Evolutionary conservation across 192 early-diverging fungal species (phyloP), one percentile per base, ranked within the genome.

Genomic region (Podila horticola): DNA sequence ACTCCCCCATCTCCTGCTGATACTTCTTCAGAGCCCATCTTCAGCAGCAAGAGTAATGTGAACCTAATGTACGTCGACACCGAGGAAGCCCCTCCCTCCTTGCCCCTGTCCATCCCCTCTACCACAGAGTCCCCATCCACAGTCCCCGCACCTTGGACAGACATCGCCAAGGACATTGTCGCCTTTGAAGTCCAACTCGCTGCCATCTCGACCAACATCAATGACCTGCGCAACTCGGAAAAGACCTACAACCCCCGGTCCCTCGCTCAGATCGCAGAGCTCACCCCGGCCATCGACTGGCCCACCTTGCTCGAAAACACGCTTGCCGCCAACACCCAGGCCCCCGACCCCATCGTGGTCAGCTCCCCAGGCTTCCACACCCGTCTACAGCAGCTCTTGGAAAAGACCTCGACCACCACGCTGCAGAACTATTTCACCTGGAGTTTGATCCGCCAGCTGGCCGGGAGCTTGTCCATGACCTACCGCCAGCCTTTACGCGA

Each of bases 141-240:
- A 2, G 41, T 45, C 11, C 41, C 41, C 41, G 11, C 41, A 13
- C 41, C 41, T 17, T 84, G 83, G 83, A 13, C 36, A 0, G 48
- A 55, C 10, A 48, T 73, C 5, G 88, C 87, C 11, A 64, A 74
- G 24, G 68, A 71, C 28, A 82, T 89, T 73, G 72, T 91, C 24
- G 66, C 67, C n/a, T 85, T 93, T 34, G 92, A 93, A 70, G 82
- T 34, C 20, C 26, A 64, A 20, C 30, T 92, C 22, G 91, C 91
- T 0, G 71, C 49, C 5, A 82, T 86, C 8, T 58, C 48, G 2
- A 74, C 82, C 60, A 58, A 60, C 55, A 84, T 82, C 26, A 84
- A 84, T 0, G 87, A 86, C 15, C 38, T 74, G 30, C 59, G 58
- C 28, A 83, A 89, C 69, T 85, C 86, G 7, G 69, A 74, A 20